Evolutionary conservation across 1,139 yeast species (phyloP), one percentile per base, ranked within the genome.

Genomic region (Yamadazyma triangularis): DNA sequence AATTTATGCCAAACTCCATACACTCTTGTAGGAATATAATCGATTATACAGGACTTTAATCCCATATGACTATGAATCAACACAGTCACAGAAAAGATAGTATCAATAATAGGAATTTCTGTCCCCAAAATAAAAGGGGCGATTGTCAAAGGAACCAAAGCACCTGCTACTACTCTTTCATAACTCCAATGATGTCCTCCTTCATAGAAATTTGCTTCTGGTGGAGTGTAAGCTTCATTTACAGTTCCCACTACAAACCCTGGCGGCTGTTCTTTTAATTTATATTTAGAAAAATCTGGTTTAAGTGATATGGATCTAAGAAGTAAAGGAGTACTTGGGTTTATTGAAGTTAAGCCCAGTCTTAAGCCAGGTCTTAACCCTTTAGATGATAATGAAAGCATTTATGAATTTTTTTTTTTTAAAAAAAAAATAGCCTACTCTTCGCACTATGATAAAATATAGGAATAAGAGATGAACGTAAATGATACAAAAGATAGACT

Each of bases 171-270:
- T 7, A 65, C 39, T 53, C 79, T 72, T 57, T 83, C 91, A 38
- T 71, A 60, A 29, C 79, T 72, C 93, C 93, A 83, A 60, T 82
- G 91, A 42, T 65, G 60, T 8, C 86, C 77, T 19, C 91, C 91
- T 41, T 80, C 79, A 15, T 56, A 41, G 45, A 66, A 74, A 42
- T 67, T 60, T 10, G 79, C 56, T 29, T 63, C 54, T 31, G 91
- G 91, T 7, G 76, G 70, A 6, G 67, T 64, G 47, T 73, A 78
- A 14, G 91, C 85, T 41, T 83, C 91, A 51, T 83, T 83, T 25
- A 82, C 87, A 5, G 83, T 74, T 16, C 89, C 93, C 24, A 77
- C 76, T 32, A 83, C 73, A 52, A 73, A 64, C 25, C 91, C 88
- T 35, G 91, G 85, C 24, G 89, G 88, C 55, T 81, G 89, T 35